Conservation (phyloP, 2,329 filamentous ascomycete genomes). For the Elsinoe perseae region DNA sequence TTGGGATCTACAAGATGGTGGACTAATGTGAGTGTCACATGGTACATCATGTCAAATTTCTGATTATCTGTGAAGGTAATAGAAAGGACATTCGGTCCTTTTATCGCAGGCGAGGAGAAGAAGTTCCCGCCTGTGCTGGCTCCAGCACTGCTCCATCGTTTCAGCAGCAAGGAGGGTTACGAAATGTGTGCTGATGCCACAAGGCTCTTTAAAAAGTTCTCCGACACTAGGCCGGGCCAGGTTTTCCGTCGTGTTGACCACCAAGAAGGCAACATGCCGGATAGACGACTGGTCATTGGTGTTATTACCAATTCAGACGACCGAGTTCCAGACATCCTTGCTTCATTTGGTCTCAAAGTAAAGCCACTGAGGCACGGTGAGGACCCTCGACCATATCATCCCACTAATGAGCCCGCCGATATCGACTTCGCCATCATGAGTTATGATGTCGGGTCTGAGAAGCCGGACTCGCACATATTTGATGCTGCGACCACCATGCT, state of each 20-base stretch:
- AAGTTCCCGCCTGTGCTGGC: slow-evolving; percentile 41
- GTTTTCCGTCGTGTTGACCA: slow-evolving; percentile 13
- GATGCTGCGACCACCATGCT: slow-evolving; percentile 44
- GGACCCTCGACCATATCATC: slow-evolving; percentile 14
- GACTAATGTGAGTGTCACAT: slow-evolving; percentile 43
- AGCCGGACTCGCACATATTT: slow-evolving; percentile 52
- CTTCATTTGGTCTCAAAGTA: slow-evolving; percentile 46
- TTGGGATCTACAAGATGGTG: slow-evolving; percentile 52
- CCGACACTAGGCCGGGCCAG: slow-evolving; percentile 20
- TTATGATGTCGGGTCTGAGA: slow-evolving; percentile 55
- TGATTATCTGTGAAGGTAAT: slow-evolving; percentile 41
- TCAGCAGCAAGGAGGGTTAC: slow-evolving; percentile 49
- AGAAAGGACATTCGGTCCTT: slow-evolving; percentile 44
- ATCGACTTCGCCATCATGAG: slow-evolving; percentile 55
- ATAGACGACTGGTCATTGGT: slow-evolving; percentile 39
- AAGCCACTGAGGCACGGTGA: slow-evolving; percentile 30
- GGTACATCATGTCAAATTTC: not conserved
- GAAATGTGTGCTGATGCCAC: slow-evolving; percentile 40
- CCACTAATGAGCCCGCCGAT: slow-evolving; percentile 26
- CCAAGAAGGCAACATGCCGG: not conserved
- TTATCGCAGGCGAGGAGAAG: slow-evolving; percentile 26
- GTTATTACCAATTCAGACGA: slow-evolving; percentile 58
- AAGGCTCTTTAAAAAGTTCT: slow-evolving; percentile 39
- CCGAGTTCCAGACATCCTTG: slow-evolving; percentile 48
- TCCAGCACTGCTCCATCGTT: slow-evolving; percentile 44